phyloP scores from a whole-genome alignment of 1,284 basidiomycete species.

The Cryptococcus maquisensis region DNA sequence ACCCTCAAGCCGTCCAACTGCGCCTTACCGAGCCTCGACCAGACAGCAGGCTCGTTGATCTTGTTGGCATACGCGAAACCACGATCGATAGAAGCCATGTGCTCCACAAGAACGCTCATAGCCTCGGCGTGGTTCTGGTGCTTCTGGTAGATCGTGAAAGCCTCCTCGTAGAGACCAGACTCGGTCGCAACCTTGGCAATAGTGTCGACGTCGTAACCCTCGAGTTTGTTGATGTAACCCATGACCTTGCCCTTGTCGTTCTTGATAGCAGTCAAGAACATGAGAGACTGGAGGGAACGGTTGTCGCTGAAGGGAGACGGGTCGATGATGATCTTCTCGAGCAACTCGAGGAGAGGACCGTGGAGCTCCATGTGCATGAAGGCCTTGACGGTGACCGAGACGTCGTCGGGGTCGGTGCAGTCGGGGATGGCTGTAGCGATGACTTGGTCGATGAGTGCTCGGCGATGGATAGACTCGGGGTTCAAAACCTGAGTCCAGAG shows the following conservation, averaged over 20 bases:
- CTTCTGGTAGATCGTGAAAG: constrained; percentile 94
- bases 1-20: constrained; percentile 97
- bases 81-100: constrained; percentile 96
- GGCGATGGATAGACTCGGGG: constrained; percentile 85
- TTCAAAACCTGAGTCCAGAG: constrained; percentile 95
- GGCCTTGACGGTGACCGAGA: constrained; percentile 96
- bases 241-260: constrained; percentile 99
- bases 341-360: constrained; percentile 91
- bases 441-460: constrained; percentile 93
- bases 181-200: constrained; percentile 97
- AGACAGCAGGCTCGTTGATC: constrained; percentile 93
- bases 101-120: constrained; percentile 96
- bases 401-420: constrained; percentile 96
- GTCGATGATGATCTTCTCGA: constrained; percentile 99
- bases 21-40: constrained; percentile 97
- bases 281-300: constrained; percentile 87
- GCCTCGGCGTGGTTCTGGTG: constrained; percentile 89
- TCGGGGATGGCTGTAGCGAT: constrained; percentile 93
- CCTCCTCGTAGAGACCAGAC: constrained; percentile 93
- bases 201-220: constrained; percentile 90
- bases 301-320: constrained; percentile 98
- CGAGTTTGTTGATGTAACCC: constrained; percentile 94
- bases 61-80: constrained; percentile 95
- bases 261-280: constrained; percentile 92
- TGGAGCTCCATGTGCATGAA: constrained; percentile 97